Percentiles rank a stretch among this genome's conserved stretches.
These are phyloP conservation scores for Isabelozyma heimii DNA, from an alignment of 805 yeast genomes.

Conservation along the genomic window DNA sequence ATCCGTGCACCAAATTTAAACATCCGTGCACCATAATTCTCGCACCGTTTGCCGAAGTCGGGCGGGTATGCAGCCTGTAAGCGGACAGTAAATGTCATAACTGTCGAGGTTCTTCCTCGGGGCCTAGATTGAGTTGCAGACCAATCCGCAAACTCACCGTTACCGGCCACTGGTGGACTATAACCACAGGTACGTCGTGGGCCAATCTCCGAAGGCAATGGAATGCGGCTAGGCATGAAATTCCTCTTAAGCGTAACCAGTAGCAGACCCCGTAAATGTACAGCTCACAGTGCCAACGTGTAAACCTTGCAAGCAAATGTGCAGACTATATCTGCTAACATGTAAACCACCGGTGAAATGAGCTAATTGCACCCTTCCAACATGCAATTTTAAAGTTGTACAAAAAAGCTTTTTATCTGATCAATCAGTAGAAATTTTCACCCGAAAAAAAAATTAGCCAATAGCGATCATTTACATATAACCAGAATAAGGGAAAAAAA, in stretches of 20 bases:
- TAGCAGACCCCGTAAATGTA: too few species aligned
- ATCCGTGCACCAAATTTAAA: not conserved
- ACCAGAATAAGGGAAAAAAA: not conserved
- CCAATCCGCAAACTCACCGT: too few species aligned
- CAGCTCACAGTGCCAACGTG: too few species aligned
- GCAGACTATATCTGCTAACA: not conserved
- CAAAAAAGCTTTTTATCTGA: conserved; percentile 10
- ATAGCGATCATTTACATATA: not conserved
- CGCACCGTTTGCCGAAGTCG: not conserved
- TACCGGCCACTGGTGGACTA: too few species aligned
- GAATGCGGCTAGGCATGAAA: too few species aligned
- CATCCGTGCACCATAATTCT: not conserved
- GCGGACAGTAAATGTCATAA: not conserved
- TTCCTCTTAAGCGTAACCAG: too few species aligned
- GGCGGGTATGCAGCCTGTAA: not conserved
- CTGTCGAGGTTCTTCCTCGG: not conserved
- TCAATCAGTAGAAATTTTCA: conserved; percentile 5
- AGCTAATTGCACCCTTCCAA: not conserved
- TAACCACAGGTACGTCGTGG: too few species aligned
- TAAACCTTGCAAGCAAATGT: too few species aligned
- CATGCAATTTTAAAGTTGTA: not conserved
- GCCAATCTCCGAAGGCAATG: too few species aligned
- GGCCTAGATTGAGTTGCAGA: not conserved
- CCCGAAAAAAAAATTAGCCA: not conserved
- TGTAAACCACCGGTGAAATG: not conserved